A percentile compares a stretch with the other conserved stretches of the same genome.
These are phyloP conservation scores for Aquilaria sinensis DNA, from an alignment of 345 rosid species.

Conservation along the genomic window DNA sequence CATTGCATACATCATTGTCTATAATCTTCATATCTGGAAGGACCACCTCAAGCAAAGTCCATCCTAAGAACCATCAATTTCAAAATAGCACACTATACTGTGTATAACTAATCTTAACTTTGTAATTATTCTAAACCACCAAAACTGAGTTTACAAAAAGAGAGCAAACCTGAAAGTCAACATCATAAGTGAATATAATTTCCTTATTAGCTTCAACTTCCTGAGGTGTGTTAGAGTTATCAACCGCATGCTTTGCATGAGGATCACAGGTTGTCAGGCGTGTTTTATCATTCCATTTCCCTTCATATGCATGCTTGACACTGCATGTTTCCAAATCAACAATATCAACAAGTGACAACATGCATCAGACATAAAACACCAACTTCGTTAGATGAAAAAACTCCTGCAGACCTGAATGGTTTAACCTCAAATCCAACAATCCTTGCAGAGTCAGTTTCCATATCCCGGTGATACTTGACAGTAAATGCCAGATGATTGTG, in stretches of 20 bases:
- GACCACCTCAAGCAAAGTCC: no score
- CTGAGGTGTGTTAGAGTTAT: conserved; percentile 81
- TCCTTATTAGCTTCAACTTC: conserved; percentile 76
- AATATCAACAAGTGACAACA: no score
- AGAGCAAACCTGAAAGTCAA: conserved; percentile 69
- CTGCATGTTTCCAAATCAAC: conserved; percentile 25
- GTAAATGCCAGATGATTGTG: conserved; percentile 88
- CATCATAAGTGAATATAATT: conserved; percentile 84
- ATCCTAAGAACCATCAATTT: no score
- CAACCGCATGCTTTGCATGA: conserved; percentile 62
- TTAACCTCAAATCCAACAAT: conserved; percentile 98
- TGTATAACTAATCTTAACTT: no score
- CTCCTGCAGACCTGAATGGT: conserved; percentile 60
- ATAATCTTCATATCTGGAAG: no score
- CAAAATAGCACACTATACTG: no score
- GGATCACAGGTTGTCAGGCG: conserved; percentile 86
- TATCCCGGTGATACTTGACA: conserved; percentile 81
- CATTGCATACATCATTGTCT: not conserved
- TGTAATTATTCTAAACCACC: no score
- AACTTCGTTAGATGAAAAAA: not conserved
- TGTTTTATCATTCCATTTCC: conserved; percentile 63
- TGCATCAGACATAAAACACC: not conserved
- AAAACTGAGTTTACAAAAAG: not conserved
- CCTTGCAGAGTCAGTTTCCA: conserved; percentile 68
- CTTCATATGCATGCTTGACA: conserved; percentile 80